phyloP scores from a whole-genome alignment of 495 filamentous ascomycete genomes.

The Lophiotrema nucula region DNA sequence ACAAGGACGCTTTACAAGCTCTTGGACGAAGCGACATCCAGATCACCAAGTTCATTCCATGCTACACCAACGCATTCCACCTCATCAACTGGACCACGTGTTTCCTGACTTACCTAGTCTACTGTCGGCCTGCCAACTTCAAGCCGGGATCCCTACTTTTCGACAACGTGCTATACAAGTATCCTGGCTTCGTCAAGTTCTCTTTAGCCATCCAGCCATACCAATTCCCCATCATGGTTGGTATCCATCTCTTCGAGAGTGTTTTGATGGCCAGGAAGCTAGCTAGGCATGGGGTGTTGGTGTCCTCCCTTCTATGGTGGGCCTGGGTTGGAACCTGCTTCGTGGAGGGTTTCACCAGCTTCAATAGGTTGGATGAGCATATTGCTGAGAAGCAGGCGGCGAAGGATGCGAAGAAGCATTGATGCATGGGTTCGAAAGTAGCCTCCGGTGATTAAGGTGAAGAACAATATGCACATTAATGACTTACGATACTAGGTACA shows the following conservation, averaged over 20 bases:
- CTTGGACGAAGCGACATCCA: constrained; percentile 57
- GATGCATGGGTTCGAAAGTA: background rate
- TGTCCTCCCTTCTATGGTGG: constrained; percentile 57
- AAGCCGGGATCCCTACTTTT: constrained; percentile 55
- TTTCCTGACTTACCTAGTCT: constrained; percentile 47
- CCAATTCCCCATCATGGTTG: constrained; percentile 49
- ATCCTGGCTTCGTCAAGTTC: constrained; percentile 53
- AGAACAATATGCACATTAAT: too few species aligned
- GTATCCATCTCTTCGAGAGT: constrained; percentile 56
- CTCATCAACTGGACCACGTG: constrained; percentile 48
- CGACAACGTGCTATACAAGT: constrained; percentile 47
- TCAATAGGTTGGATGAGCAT: constrained; percentile 14
- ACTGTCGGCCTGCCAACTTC: constrained; percentile 53
- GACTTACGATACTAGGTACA: too few species aligned
- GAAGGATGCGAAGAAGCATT: constrained; percentile 31
- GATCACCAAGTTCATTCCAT: constrained; percentile 54
- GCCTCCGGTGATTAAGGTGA: background rate
- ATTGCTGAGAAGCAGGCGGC: constrained; percentile 18
- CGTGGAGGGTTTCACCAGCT: constrained; percentile 55
- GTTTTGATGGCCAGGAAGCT: constrained; percentile 52
- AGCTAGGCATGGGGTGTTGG: constrained; percentile 55
- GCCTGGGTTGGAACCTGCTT: constrained; percentile 57
- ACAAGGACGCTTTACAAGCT: constrained; percentile 53
- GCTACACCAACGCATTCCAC: constrained; percentile 43
- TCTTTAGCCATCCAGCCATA: constrained; percentile 45